phyloP scores from a whole-genome alignment of 768 basidiomycete species.

The Suillus lakei region DNA sequence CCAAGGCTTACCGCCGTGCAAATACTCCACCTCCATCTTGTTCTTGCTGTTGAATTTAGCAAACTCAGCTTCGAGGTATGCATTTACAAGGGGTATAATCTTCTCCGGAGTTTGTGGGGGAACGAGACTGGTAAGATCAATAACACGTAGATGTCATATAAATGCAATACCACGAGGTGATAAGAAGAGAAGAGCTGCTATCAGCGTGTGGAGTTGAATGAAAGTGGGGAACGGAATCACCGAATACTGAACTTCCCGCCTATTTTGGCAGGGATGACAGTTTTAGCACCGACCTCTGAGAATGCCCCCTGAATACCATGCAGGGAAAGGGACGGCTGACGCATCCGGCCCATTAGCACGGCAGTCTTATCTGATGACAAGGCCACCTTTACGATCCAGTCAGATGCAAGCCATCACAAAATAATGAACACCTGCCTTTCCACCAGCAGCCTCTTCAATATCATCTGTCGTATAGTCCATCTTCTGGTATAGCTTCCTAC shows the following conservation, averaged over 20 bases:
- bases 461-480: conserved; percentile 78
- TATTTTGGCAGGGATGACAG: conserved; percentile 92
- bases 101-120: conserved; percentile 85
- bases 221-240: conserved; percentile 40
- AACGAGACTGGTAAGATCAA: conserved; percentile 57
- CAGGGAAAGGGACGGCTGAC: conserved; percentile 83
- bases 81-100: conserved; percentile 70
- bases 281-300: conserved; percentile 81
- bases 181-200: not conserved
- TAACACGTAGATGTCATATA: not conserved
- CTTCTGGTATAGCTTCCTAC: conserved; percentile 68
- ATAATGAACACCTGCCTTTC: conserved; percentile 29
- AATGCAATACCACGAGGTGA: not conserved
- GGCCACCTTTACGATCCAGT: conserved; percentile 48
- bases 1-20: conserved; percentile 92
- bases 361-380: conserved; percentile 76
- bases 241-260: conserved; percentile 95
- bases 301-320: conserved; percentile 98
- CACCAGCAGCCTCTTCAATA: conserved; percentile 79
- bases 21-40: conserved; percentile 68
- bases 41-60: conserved; percentile 87
- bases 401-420: not conserved
- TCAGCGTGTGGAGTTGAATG: conserved; percentile 1
- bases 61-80: conserved; percentile 80
- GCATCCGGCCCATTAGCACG: conserved; percentile 94